These are phyloP conservation scores for Tetracladium setigerum DNA, from an alignment of 495 filamentous ascomycete species.

Conservation along the genomic window DNA sequence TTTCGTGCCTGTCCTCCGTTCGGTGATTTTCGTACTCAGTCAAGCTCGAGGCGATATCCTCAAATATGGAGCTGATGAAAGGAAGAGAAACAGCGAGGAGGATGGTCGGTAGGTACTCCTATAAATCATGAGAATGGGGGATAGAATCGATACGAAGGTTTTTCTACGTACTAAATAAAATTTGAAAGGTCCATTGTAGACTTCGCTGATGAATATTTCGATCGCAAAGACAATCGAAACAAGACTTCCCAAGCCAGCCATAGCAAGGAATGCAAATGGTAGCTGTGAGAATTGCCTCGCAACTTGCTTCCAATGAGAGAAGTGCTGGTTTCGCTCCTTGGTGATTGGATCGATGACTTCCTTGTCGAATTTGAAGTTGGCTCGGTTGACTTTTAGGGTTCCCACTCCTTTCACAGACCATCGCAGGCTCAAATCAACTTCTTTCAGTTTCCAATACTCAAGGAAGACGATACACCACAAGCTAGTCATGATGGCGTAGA, in stretches of 20 bases:
- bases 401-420: slow-evolving; percentile 6
- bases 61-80: slow-evolving; percentile 5
- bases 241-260: neutral
- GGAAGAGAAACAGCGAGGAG: slow-evolving; percentile 5
- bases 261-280: slow-evolving; percentile 5
- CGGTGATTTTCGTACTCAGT: slow-evolving; percentile 13
- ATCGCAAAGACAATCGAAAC: slow-evolving; percentile 7
- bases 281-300: slow-evolving; percentile 9
- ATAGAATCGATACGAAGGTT: neutral
- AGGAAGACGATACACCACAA: slow-evolving; percentile 6
- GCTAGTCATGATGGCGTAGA: neutral
- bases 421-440: slow-evolving; percentile 7
- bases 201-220: slow-evolving; percentile 9
- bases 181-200: slow-evolving; percentile 9
- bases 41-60: neutral
- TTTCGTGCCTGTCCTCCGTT: slow-evolving; percentile 8
- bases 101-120: slow-evolving; percentile 10
- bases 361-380: slow-evolving; percentile 8
- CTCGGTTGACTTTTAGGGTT: neutral
- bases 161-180: slow-evolving; percentile 1
- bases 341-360: slow-evolving; percentile 6
- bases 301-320: slow-evolving; percentile 7
- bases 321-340: neutral
- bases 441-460: slow-evolving; percentile 11
- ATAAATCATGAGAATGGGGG: neutral